Evolutionary conservation across 176 grass and related monocot species (phyloP).

Genomic region (Leersia perrieri): DNA sequence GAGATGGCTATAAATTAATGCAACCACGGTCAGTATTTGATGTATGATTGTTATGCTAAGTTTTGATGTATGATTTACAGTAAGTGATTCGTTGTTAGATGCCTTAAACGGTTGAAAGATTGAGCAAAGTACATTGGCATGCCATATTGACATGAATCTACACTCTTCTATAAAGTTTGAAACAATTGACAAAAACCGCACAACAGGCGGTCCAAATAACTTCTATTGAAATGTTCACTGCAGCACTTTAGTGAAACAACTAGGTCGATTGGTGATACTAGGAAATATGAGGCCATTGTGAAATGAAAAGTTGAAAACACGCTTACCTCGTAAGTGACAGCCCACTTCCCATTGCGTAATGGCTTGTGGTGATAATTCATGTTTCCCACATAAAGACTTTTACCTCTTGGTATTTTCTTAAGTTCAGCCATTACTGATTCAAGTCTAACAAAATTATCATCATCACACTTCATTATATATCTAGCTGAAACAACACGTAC

Average conservation of each 20-base stretch:
- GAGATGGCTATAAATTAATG: background rate
- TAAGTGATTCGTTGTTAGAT: background rate
- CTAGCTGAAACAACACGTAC: slow-evolving; percentile 65
- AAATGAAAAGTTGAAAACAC: slow-evolving; percentile 28
- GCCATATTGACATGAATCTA: background rate
- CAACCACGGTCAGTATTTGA: background rate
- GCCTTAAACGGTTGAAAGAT: background rate
- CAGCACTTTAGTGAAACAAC: background rate
- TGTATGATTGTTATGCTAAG: background rate
- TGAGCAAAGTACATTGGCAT: background rate
- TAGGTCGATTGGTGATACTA: slow-evolving; percentile 8
- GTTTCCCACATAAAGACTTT: slow-evolving; percentile 86
- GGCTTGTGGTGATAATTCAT: slow-evolving; percentile 98
- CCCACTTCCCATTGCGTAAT: slow-evolving; percentile 91
- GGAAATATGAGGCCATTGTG: background rate
- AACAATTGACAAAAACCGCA: background rate
- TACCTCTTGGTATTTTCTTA: slow-evolving; percentile 49
- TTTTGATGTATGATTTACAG: slow-evolving; percentile 3
- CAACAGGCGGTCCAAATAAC: background rate
- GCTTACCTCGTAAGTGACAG: slow-evolving; percentile 90
- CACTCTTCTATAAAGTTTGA: background rate
- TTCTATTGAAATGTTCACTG: background rate
- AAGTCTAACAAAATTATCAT: slow-evolving; percentile 94
- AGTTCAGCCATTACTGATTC: slow-evolving; percentile 73
- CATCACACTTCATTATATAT: slow-evolving; percentile 99